Base-by-base conservation (phyloP, 345 rosid genomes). In the Rhizophora mangle region DNA sequence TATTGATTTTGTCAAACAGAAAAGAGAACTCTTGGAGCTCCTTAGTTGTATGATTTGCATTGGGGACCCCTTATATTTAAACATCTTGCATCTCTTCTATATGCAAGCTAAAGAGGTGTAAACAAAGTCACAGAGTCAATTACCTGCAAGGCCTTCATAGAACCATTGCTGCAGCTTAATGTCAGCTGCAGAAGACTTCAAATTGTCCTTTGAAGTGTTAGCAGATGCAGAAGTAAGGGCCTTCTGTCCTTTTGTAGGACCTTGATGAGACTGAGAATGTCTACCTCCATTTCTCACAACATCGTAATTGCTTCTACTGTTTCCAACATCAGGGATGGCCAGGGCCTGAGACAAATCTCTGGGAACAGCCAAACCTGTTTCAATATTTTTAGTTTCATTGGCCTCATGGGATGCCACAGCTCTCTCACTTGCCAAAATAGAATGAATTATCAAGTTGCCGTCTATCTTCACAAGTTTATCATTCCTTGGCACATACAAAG, bases 121-220 rank as follows among this genome's bases (percentile, higher is more conserved):
- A 67, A 63, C 49, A 20, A 37, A 64, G 6, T 27, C 29, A n/a
- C 27, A 31, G 24, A 71, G 34, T 20, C 64, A 22, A 67, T 79
- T 86, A 96, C 99, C 99, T 79, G 99, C 91, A 68, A 87, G 85
- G 53, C 95, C 99, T 88, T 96, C 97, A 62, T 83, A 93, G 78
- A 96, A 96, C 99, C 99, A 96, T 85, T 96, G 92, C 81, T 96
- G 98, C 85, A 92, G 84, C 80, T 81, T 89, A 63, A 98, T 95
- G 70, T 82, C 85, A 39, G 91, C 82, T 27, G 91, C 82, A 66
- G 82, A 76, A 31, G 97, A 80, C 85, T 83, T 92, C 72, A 84
- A 60, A 57, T 85, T 86, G 78, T 90, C 96, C 79, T 92, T 89
- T 71, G 83, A 73, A 62, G 79, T 61, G 79, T 89, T 89, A 56